These are phyloP conservation scores for Sisymbrium irio DNA, from an alignment of 345 rosid genomes.

Conservation along the genomic window DNA sequence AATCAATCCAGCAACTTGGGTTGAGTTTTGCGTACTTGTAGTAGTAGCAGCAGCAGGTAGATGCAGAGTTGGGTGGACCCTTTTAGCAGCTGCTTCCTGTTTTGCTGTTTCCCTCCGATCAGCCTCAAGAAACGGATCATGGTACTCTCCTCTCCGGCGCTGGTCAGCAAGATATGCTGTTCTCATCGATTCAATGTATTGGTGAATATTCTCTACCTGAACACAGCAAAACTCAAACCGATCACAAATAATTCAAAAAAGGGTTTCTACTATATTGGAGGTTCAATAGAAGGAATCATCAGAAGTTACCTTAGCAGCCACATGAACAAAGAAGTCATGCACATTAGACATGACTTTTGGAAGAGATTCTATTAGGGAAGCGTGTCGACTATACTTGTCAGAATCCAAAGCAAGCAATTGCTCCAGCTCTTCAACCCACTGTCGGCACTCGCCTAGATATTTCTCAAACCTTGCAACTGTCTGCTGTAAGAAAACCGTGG, in stretches of 20 bases:
- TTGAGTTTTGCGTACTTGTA: slow-evolving; percentile 64
- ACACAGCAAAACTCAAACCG: not conserved
- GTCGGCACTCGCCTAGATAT: slow-evolving; percentile 75
- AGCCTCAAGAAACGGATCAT: slow-evolving; percentile 94
- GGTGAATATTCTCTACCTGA: slow-evolving; percentile 91
- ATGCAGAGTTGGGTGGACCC: slow-evolving; percentile 93
- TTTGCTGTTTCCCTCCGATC: slow-evolving; percentile 95
- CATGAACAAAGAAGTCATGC: slow-evolving; percentile 89
- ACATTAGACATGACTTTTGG: slow-evolving; percentile 90
- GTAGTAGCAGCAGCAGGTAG: slow-evolving; percentile 56
- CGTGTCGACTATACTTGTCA: slow-evolving; percentile 52
- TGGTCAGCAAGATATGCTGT: slow-evolving; percentile 87
- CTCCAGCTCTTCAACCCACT: slow-evolving; percentile 94
- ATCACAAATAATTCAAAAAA: not conserved
- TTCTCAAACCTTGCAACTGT: slow-evolving; percentile 86
- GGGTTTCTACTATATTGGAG: not conserved
- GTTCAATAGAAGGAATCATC: not conserved
- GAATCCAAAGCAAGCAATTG: slow-evolving; percentile 75
- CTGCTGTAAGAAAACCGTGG: slow-evolving; percentile 76
- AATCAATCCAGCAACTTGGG: slow-evolving; percentile 64
- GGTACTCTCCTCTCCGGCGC: slow-evolving; percentile 71
- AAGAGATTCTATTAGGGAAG: slow-evolving; percentile 73
- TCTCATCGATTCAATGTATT: slow-evolving; percentile 87
- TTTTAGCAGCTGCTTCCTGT: slow-evolving; percentile 93
- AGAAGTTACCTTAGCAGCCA: slow-evolving; percentile 82